These are phyloP conservation scores for Caloboletus firmus DNA, from an alignment of 1,284 basidiomycete species.

Conservation along the genomic window DNA sequence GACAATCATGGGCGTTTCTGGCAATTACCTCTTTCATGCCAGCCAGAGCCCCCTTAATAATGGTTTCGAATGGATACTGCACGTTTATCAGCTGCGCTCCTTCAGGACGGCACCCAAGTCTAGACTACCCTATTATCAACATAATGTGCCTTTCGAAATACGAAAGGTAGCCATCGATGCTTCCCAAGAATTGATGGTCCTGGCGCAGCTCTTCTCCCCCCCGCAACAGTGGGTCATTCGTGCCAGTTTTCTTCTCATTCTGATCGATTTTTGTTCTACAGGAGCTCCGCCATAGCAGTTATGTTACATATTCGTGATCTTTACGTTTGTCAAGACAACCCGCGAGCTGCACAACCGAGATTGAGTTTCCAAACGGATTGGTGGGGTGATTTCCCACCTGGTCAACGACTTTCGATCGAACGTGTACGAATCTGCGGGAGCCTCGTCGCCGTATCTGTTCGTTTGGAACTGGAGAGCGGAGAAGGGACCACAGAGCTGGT, in stretches of 20 bases:
- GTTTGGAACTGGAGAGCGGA: constrained; percentile 35
- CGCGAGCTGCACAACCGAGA: constrained; percentile 26
- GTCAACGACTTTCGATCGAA: constrained; percentile 35
- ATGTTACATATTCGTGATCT: constrained; percentile 34
- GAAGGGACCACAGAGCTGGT: constrained; percentile 35
- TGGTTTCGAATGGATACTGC: constrained; percentile 41
- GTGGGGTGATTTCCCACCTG: constrained; percentile 35
- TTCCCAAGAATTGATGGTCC: constrained; percentile 49
- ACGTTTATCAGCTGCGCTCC: constrained; percentile 55
- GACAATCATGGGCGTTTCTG: constrained; percentile 47
- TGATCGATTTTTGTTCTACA: constrained; percentile 8
- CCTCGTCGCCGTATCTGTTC: constrained; percentile 29
- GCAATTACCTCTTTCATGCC: constrained; percentile 53
- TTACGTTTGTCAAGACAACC: constrained; percentile 28
- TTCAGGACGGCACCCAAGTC: constrained; percentile 47
- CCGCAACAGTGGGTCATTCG: constrained; percentile 21
- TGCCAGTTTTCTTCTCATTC: neutral
- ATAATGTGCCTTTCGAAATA: constrained; percentile 46
- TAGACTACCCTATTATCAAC: constrained; percentile 49
- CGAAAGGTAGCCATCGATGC: constrained; percentile 52
- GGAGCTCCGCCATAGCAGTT: constrained; percentile 28
- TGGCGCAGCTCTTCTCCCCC: constrained; percentile 40
- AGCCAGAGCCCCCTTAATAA: constrained; percentile 42
- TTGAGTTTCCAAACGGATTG: constrained; percentile 36
- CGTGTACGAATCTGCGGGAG: constrained; percentile 33